Evolutionary conservation across 2,329 filamentous ascomycete species (phyloP).

Genomic region (Talaromyces sp.): DNA sequence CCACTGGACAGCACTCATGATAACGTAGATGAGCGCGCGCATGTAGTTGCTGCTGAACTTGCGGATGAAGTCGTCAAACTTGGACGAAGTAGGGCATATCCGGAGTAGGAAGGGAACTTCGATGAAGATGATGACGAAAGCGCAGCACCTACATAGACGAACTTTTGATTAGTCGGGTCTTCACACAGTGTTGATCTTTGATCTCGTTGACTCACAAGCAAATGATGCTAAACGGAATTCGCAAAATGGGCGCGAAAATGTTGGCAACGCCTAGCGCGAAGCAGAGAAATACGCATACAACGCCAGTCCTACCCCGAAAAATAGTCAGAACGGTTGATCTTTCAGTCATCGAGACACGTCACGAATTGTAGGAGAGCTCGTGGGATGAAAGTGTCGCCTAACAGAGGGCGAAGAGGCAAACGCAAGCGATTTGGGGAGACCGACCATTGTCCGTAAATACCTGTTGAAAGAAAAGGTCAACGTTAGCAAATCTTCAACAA

Average conservation of each 20-base stretch:
- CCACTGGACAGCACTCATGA: constrained; percentile 81
- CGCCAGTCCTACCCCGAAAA: constrained; percentile 34
- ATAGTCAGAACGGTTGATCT: constrained; percentile 1
- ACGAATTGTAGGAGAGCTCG: not conserved
- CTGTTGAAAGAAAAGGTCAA: constrained; percentile 30
- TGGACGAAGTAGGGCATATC: constrained; percentile 90
- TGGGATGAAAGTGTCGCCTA: not conserved
- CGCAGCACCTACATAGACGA: constrained; percentile 52
- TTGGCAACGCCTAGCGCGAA: constrained; percentile 64
- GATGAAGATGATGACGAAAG: constrained; percentile 72
- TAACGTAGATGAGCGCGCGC: constrained; percentile 78
- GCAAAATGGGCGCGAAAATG: constrained; percentile 54
- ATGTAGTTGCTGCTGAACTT: constrained; percentile 94
- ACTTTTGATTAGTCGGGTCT: not conserved
- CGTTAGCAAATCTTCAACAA: not conserved
- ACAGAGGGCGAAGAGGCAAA: not conserved
- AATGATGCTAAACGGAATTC: constrained; percentile 56
- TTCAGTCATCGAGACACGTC: not conserved
- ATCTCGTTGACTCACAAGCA: constrained; percentile 46
- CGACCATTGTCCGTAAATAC: constrained; percentile 65
- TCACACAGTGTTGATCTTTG: constrained; percentile 19
- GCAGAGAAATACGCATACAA: constrained; percentile 59
- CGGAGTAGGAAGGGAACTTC: constrained; percentile 91
- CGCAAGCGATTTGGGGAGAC: constrained; percentile 20
- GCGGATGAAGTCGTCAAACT: constrained; percentile 85